Conservation (phyloP, 148 eudicot genomes). For the Polygonum maritimum region DNA sequence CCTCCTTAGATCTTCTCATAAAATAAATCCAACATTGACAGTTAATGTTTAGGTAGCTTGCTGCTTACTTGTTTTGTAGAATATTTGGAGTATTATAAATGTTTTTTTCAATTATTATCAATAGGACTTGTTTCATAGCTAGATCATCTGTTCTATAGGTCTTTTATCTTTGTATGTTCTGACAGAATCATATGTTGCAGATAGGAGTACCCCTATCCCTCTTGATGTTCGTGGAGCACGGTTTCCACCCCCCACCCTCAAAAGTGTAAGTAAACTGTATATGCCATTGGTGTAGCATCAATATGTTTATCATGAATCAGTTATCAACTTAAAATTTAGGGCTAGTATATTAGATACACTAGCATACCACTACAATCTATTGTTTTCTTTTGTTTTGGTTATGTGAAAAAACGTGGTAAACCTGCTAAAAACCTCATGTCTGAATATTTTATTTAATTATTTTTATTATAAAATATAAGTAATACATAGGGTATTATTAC, state of each 20-base stretch:
- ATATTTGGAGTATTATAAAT: background rate
- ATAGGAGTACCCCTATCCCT: slow-evolving; percentile 19
- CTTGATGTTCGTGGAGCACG: slow-evolving; percentile 27
- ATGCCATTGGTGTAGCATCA: background rate
- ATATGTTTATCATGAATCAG: background rate
- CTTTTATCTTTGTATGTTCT: slow-evolving; percentile 3
- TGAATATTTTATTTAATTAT: background rate
- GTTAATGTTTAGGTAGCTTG: background rate
- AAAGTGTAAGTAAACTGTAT: slow-evolving; percentile 32
- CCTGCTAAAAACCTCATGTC: background rate
- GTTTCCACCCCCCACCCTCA: slow-evolving; percentile 30
- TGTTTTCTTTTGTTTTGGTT: background rate
- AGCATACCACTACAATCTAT: background rate
- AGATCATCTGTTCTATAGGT: background rate
- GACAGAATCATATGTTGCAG: slow-evolving; percentile 34
- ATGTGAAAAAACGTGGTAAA: background rate
- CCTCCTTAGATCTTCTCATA: background rate
- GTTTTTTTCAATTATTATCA: background rate
- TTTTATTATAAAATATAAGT: background rate
- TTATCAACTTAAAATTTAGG: background rate
- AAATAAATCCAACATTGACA: background rate
- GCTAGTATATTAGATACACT: background rate
- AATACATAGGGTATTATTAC: background rate
- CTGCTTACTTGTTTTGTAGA: background rate
- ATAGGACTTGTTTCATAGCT: background rate